Conservation (phyloP, 257 asterid genomes). For the Fraxinus pennsylvanica region DNA sequence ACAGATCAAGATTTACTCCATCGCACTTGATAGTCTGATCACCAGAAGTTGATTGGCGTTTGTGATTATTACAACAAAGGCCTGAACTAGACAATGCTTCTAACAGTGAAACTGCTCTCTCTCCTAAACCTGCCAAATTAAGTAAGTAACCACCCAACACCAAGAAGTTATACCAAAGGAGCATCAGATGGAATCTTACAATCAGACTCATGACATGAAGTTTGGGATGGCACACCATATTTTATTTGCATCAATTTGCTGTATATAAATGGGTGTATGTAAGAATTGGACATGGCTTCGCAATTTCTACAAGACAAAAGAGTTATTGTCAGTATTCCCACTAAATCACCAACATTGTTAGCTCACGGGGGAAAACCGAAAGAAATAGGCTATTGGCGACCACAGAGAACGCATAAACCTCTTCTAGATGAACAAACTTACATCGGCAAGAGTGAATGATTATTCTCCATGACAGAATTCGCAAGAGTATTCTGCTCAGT, state of each 20-base stretch:
- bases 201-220: conserved; percentile 37
- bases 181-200: conserved; percentile 47
- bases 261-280: conserved; percentile 63
- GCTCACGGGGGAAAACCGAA: not conserved
- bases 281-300: conserved; percentile 44
- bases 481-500: conserved; percentile 34
- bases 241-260: conserved; percentile 52
- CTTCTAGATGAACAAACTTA: conserved; percentile 38
- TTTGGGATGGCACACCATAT: conserved; percentile 34
- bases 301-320: conserved; percentile 49
- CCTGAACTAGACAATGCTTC: conserved; percentile 86
- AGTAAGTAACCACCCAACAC: conserved; percentile 36
- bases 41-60: conserved; percentile 38
- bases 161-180: conserved; percentile 20
- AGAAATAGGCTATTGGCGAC: conserved; percentile 13
- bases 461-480: conserved; percentile 17
- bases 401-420: conserved; percentile 1
- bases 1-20: conserved; percentile 54
- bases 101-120: conserved; percentile 57
- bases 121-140: conserved; percentile 57
- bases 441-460: conserved; percentile 39
- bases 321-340: conserved; percentile 22
- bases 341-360: conserved; percentile 3
- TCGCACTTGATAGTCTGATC: conserved; percentile 36
- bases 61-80: conserved; percentile 61